Base-by-base conservation (phyloP, 2,329 filamentous ascomycete species). In the Trichoderma asperellum region DNA sequence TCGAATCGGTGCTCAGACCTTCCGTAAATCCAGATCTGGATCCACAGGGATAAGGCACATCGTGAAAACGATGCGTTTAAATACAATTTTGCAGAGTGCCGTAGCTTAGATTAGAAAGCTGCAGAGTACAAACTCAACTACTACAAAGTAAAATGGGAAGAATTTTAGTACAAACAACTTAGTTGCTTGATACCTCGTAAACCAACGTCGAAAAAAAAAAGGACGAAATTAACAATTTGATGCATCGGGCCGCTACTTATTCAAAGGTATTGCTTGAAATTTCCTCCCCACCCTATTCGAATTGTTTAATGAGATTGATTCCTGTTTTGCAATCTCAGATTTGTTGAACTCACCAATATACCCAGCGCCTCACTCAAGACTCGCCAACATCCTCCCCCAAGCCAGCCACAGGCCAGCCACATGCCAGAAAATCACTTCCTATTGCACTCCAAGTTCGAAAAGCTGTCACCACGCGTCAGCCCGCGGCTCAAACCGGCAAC, bases 381-480 rank as follows among this genome's bases (percentile, higher is more conserved):
- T 5, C 35, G 35, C 47, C 43, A 49, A 21, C 43, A 24, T 49
- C 47, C 21, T 21, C 32, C 32, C 7, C 32, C 32, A 32, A 5
- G 32, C 32, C 32, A 11, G n/a, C 47, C 18, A 21, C 47, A 49
- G 47, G 35, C 12, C 47, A 47, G n/a, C 43, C 43, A 47, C n/a
- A 47, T 4, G 4, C 49, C 49, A 29, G 52, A 55, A 40, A n/a
- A 27, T 27, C n/a, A 24, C 10, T 12, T 49, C 47, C n/a, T 24
- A 8, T 10, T 49, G 4, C n/a, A 49, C 8, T 4, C 10, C 21
- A n/a, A n/a, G 4, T 47, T 47, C 6, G 6, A 5, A 55, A 55
- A 55, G 40, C 14, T 37, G 8, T 32, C 27, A 55, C 63, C 63
- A 66, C 63, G 53, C 63, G 53, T 66, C 52, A 58, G 63, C 58